Percentiles rank a stretch among this genome's conserved stretches.
Conservation (phyloP, 2,329 filamentous ascomycete genomes). For the Colletotrichum higginsianum region DNA sequence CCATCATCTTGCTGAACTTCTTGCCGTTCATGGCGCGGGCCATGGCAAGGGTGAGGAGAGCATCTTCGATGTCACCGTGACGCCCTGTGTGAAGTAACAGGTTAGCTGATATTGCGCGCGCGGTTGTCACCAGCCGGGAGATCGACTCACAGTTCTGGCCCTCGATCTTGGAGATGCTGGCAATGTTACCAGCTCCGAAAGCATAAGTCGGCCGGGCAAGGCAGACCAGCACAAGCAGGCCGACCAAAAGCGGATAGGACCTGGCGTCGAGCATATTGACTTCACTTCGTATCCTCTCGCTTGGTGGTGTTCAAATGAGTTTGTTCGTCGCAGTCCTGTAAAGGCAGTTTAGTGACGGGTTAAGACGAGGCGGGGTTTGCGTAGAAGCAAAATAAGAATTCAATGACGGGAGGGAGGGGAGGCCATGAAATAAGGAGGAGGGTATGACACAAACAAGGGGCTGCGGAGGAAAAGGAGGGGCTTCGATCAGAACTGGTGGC, state of each 20-base stretch:
- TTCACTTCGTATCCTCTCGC: slow-evolving; percentile 19
- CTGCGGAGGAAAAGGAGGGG: slow-evolving; percentile 40
- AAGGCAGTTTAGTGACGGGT: slow-evolving; percentile 25
- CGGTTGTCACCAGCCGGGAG: background rate
- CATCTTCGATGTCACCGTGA: slow-evolving; percentile 94
- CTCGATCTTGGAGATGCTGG: slow-evolving; percentile 83
- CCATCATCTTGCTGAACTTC: slow-evolving; percentile 90
- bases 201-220: slow-evolving; percentile 79
- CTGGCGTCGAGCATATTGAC: slow-evolving; percentile 63
- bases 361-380: slow-evolving; percentile 27
- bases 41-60: slow-evolving; percentile 80
- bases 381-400: slow-evolving; percentile 1
- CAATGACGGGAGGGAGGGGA: slow-evolving; percentile 19
- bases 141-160: slow-evolving; percentile 80
- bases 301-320: slow-evolving; percentile 4
- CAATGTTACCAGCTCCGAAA: slow-evolving; percentile 93
- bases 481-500: slow-evolving; percentile 23
- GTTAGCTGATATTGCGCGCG: slow-evolving; percentile 40
- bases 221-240: slow-evolving; percentile 73
- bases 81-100: slow-evolving; percentile 69
- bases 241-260: slow-evolving; percentile 66
- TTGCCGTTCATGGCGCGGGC: slow-evolving; percentile 71
- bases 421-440: slow-evolving; percentile 33
- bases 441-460: slow-evolving; percentile 41
- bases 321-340: slow-evolving; percentile 22